Base-by-base conservation (phyloP, 2,329 filamentous ascomycete genomes). In the Colletotrichum eremochloae region DNA sequence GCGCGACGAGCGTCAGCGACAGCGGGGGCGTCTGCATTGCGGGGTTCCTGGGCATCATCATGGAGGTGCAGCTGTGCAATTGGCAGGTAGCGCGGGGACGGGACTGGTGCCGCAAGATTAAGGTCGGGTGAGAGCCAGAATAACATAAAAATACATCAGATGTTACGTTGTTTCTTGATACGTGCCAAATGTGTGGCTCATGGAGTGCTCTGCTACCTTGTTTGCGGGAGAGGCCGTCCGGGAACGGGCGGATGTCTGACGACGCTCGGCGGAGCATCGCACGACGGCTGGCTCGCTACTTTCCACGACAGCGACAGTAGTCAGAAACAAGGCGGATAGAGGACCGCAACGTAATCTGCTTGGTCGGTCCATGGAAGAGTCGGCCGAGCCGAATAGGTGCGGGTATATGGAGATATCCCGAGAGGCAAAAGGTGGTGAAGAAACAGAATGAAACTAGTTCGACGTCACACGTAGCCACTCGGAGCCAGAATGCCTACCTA, bases 1-100 rank as follows among this genome's bases (percentile, higher is more conserved):
- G 94, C 0, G 96, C 95, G 0, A 96, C 95, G 3, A 97, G 93
- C 36, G 96, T 98, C 52, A 97, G 94, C 79, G 96, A 98, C 80
- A 96, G 94, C 52, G 95, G 86, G 0, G 96, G 96, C 0, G 97
- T 98, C 44, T 97, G 94, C 78, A 87, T 97, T 15, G 96, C 96
- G 0, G 94, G 94, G 0, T 91, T 98, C 61, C 77, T 97, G 12
- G 92, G 95, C 52, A 96, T 98, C 87, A 86, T 85, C 2, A 86
- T 98, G 81, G 96, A 98, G 83, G 91, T 93, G 1, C 88, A 89
- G 80, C 82, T 98, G 33, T 99, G 96, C 81, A 86, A 88, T 60
- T 97, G 93, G 88, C 95, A 98, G 82, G 93, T 97, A 33, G 82
- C 82, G n/a, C 91, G 92, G 76, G 96, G 96, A 3, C 87, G 94